A percentile compares a stretch with the other conserved stretches of the same genome.
Conservation (phyloP, 2,329 filamentous ascomycete genomes). For the Kalmusia sp. region DNA sequence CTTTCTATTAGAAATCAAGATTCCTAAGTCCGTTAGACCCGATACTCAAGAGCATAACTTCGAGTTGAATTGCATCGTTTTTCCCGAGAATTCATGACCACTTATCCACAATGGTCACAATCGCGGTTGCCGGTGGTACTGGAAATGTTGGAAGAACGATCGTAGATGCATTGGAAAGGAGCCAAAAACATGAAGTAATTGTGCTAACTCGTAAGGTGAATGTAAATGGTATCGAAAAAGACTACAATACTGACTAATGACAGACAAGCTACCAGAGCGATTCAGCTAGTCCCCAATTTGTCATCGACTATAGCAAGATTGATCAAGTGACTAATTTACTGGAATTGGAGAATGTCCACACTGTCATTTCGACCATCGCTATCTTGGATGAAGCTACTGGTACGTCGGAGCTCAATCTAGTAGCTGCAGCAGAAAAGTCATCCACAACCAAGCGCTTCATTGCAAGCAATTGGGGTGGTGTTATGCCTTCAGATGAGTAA, state of each 20-base stretch:
- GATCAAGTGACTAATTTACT: conserved; percentile 11
- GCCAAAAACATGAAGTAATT: conserved; percentile 6
- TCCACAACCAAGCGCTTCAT: conserved; percentile 23
- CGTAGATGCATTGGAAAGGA: conserved; percentile 16
- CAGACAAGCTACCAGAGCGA: conserved; percentile 2
- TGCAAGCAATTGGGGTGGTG: conserved; percentile 21
- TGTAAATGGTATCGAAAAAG: not conserved
- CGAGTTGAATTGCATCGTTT: not conserved
- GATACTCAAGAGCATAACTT: no score
- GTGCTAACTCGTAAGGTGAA: conserved; percentile 12
- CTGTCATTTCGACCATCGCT: conserved; percentile 18
- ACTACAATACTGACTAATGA: not conserved
- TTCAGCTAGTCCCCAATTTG: conserved; percentile 9
- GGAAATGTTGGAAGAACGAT: conserved; percentile 26
- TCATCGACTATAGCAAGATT: conserved; percentile 14
- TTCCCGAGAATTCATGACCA: not conserved
- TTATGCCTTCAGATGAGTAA: conserved; percentile 19
- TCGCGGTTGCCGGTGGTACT: conserved; percentile 28
- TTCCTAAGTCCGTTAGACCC: no score
- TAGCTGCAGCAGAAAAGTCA: conserved; percentile 17
- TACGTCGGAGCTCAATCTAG: conserved; percentile 21
- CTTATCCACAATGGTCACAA: not conserved
- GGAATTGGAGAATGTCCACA: conserved; percentile 15
- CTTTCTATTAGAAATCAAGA: no score
- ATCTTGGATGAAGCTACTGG: conserved; percentile 34